phyloP scores from a whole-genome alignment of 2,329 filamentous ascomycete species.

The Helotiales sp. region DNA sequence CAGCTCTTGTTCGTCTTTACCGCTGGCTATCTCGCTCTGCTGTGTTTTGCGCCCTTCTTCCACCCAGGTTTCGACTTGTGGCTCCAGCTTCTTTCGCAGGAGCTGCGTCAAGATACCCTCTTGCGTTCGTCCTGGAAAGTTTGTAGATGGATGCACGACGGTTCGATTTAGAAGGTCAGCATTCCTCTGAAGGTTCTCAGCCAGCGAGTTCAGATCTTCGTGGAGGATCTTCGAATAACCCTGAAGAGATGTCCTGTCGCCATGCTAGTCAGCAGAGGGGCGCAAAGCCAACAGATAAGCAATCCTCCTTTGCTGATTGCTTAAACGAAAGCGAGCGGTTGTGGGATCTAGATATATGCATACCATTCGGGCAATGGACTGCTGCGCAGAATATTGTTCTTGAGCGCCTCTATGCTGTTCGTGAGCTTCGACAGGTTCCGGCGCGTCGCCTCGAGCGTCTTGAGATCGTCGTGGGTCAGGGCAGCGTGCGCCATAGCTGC shows the following conservation, averaged over 20 bases:
- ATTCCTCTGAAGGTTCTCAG: slow-evolving; percentile 64
- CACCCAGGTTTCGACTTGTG: slow-evolving; percentile 72
- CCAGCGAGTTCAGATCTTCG: slow-evolving; percentile 66
- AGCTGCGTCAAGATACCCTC: slow-evolving; percentile 67
- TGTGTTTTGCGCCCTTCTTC: slow-evolving; percentile 56
- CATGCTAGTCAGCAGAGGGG: slow-evolving; percentile 12
- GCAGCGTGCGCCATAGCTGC: slow-evolving; percentile 25
- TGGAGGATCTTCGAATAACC: slow-evolving; percentile 71
- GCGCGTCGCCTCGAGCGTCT: slow-evolving; percentile 69
- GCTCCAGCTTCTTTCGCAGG: slow-evolving; percentile 81
- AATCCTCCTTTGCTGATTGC: no score
- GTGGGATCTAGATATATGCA: no score
- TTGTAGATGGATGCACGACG: slow-evolving; percentile 74
- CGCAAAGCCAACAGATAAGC: not conserved
- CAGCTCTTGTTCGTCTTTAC: slow-evolving; percentile 54
- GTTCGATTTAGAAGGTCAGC: slow-evolving; percentile 67
- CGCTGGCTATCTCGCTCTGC: slow-evolving; percentile 13
- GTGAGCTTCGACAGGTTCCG: slow-evolving; percentile 68
- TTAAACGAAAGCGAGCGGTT: no score
- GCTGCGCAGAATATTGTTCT: slow-evolving; percentile 58
- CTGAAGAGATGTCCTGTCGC: slow-evolving; percentile 65
- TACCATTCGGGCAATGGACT: slow-evolving; percentile 70
- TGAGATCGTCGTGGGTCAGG: slow-evolving; percentile 53
- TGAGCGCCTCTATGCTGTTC: slow-evolving; percentile 65
- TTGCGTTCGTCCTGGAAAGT: slow-evolving; percentile 70